Evolutionary conservation across 1,284 basidiomycete species (phyloP), one percentile per base, ranked within the genome.

Genomic region (Moniliella sp.): DNA sequence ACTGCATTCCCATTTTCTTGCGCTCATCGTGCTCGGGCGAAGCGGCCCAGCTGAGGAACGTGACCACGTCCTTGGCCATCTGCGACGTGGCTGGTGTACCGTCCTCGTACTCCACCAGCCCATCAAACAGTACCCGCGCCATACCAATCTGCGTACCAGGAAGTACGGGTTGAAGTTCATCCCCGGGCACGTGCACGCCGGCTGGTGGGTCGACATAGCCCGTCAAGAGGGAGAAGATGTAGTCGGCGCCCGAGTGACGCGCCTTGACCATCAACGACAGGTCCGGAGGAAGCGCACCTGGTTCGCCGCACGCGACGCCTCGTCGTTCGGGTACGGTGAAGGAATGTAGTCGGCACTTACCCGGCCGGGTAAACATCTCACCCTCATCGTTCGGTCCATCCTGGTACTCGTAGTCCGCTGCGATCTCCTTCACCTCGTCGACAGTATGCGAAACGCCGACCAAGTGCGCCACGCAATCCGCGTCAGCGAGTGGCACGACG

Each of bases 391-490:
- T 76, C 33, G 91, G 91, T 33, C 91, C 91, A 60, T 97, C 91
- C 54, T 75, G 71, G 65, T 97, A 97, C 66, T 99, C 91, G 40
- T 88, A 69, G 37, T 58, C 53, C 66, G 88, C 86, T 19, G 91
- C 88, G 77, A 97, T 75, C 5, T 70, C 69, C 65, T 82, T 82
- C 43, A 69, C 72, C 66, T 99, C 88, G 50, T 88, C 81, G 31
- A 71, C 88, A 42, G 78, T 82, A 67, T 97, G 91, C 23, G 84
- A 93, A 37, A 93, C n/a, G n/a, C 84, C 91, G 49, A 99, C 91
- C 39, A 99, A 68, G 97, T 99, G 61, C 91, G 81, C 91, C 91
- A 99, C 42, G 91, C 91, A 61, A 97, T 86, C 54, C 91, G 83
- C 69, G 97, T 82, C 39, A 99, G 75, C 29, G 91, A 97, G 65